These are phyloP conservation scores for Blumeriella jaapii DNA, from an alignment of 2,329 filamentous ascomycete genomes.

Conservation along the genomic window DNA sequence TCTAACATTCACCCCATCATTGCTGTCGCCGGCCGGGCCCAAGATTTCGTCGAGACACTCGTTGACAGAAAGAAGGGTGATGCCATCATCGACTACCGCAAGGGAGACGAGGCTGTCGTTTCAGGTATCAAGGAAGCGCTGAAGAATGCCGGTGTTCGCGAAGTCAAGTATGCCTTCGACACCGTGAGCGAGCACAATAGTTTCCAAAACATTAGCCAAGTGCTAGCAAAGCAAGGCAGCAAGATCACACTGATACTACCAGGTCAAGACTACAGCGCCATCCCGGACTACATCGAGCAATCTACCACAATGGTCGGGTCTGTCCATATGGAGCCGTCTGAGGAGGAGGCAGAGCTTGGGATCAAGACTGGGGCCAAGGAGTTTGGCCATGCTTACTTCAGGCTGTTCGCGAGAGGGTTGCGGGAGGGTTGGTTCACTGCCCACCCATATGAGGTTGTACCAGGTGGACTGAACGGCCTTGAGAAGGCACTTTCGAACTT, in stretches of 20 bases:
- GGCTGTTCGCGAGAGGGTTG: conserved; percentile 29
- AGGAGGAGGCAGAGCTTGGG: conserved; percentile 13
- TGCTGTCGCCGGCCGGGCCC: conserved; percentile 39
- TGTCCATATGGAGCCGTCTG: conserved; percentile 12
- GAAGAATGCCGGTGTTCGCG: conserved; percentile 15
- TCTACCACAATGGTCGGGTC: conserved; percentile 16
- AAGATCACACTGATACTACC: conserved; percentile 33
- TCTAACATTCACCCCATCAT: conserved; percentile 48
- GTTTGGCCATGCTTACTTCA: conserved; percentile 20
- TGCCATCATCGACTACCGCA: conserved; percentile 43
- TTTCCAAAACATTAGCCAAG: conserved; percentile 21
- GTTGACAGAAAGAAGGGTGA: conserved; percentile 40
- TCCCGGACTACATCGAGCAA: conserved; percentile 18
- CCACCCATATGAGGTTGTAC: conserved; percentile 40
- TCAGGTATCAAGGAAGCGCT: conserved; percentile 22
- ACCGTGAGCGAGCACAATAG: conserved; percentile 22
- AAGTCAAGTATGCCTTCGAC: conserved; percentile 23
- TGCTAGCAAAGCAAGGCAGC: conserved; percentile 20
- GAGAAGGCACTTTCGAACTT: conserved; percentile 42
- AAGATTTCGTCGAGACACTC: conserved; percentile 35
- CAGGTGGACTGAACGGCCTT: conserved; percentile 36
- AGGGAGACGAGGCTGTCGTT: conserved; percentile 34
- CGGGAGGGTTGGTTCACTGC: conserved; percentile 37
- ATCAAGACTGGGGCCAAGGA: conserved; percentile 19
- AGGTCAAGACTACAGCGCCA: conserved; percentile 30